A percentile compares a stretch with the other conserved stretches of the same genome.
phyloP scores from a whole-genome alignment of 2,329 filamentous ascomycete genomes.

The Colletotrichum sp. region DNA sequence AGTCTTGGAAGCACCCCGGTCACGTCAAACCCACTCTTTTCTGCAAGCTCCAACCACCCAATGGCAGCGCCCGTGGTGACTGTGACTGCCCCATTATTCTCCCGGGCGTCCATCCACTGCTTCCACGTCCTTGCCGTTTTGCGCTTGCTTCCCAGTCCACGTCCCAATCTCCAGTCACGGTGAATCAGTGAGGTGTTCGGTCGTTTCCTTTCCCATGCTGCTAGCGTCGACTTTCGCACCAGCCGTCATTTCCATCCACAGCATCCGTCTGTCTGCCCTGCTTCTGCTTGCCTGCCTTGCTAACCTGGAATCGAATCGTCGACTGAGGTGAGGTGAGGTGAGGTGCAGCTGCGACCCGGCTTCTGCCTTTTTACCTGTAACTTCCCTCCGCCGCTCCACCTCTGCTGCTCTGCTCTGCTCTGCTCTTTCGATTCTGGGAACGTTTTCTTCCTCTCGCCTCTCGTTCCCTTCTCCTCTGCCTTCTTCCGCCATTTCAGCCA shows the following conservation, averaged over 20 bases:
- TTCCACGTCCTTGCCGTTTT: not conserved
- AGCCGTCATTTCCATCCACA: not conserved
- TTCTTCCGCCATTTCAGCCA: not conserved
- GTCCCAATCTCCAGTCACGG: not conserved
- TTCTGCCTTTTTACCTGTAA: conserved; percentile 16
- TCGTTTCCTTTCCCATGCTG: not conserved
- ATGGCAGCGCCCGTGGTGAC: not conserved
- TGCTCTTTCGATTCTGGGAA: not conserved
- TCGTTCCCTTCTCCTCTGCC: not conserved
- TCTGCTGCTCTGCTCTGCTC: not conserved
- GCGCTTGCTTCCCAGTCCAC: not conserved
- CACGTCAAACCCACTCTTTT: conserved; percentile 13
- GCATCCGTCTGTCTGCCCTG: not conserved
- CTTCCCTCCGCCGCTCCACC: conserved; percentile 3
- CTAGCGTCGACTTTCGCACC: not conserved
- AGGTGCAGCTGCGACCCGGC: not conserved
- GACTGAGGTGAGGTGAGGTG: not conserved
- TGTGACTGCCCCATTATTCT: not conserved
- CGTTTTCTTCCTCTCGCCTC: not conserved
- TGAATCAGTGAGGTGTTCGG: not conserved
- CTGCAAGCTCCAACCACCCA: conserved; percentile 18
- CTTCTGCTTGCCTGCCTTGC: not conserved
- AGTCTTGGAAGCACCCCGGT: not conserved
- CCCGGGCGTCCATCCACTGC: not conserved
- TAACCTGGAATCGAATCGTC: not conserved